Conservation (phyloP, 805 yeast genomes). For the Metschnikowia sp. region DNA sequence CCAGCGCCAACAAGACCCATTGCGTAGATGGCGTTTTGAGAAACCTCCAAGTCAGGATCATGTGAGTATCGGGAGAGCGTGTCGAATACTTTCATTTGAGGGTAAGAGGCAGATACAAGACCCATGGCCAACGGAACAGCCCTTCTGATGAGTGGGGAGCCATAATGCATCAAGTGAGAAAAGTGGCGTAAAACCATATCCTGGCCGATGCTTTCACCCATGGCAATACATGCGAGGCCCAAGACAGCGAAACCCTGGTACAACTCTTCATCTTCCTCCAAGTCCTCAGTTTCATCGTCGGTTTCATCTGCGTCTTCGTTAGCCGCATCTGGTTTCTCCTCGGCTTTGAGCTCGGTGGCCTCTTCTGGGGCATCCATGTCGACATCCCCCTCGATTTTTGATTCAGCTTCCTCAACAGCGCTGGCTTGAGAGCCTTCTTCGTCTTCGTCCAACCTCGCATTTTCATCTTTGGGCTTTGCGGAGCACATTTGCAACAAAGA, state of each 20-base stretch:
- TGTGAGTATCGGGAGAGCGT: conserved; percentile 95
- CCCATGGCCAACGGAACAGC: conserved; percentile 99
- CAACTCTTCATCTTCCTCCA: conserved; percentile 49
- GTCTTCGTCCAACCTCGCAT: conserved; percentile 35
- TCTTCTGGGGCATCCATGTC: conserved; percentile 30
- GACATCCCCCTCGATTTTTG: conserved; percentile 21
- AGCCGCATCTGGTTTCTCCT: conserved; percentile 10
- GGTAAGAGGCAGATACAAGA: conserved; percentile 84
- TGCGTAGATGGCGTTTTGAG: conserved; percentile 89
- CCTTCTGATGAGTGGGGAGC: conserved; percentile 83
- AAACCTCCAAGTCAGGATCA: conserved; percentile 91
- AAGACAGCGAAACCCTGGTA: conserved; percentile 87
- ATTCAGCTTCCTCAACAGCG: conserved; percentile 15
- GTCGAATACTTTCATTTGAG: conserved; percentile 96
- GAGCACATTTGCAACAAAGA: conserved; percentile 85
- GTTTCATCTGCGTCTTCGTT: conserved; percentile 25
- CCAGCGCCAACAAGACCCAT: conserved; percentile 99
- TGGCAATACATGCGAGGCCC: conserved; percentile 89
- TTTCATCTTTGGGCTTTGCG: conserved; percentile 46
- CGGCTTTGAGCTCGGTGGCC: conserved; percentile 16
- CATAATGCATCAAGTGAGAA: conserved; percentile 97
- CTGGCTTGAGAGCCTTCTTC: conserved; percentile 34
- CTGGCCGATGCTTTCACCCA: conserved; percentile 98
- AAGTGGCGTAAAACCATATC: conserved; percentile 97
- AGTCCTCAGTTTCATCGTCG: conserved; percentile 27